Conservation (phyloP, 306 rosid species). For the Quercus rubra region DNA sequence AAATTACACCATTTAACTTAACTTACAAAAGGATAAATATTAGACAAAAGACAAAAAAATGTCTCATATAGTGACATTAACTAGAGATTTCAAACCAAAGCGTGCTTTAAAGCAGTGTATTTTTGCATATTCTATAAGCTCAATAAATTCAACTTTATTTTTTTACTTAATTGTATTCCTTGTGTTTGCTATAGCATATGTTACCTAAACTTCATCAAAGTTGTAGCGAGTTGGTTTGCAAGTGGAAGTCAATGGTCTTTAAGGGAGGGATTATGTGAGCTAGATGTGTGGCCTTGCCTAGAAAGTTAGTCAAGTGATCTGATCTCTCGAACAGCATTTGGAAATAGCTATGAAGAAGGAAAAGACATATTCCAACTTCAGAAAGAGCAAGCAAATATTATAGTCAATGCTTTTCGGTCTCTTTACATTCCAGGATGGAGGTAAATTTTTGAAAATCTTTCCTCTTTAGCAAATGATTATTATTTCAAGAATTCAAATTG, state of each 20-base stretch:
- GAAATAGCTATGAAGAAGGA: constrained; percentile 44
- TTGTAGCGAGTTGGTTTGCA: constrained; percentile 6
- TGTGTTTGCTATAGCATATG: constrained; percentile 12
- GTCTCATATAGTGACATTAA: no score
- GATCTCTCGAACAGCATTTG: constrained; percentile 45
- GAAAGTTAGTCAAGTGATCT: constrained; percentile 17
- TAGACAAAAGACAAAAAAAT: no score
- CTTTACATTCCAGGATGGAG: constrained; percentile 36
- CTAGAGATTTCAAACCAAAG: no score
- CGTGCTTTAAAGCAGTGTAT: no score
- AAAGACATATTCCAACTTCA: constrained; percentile 27
- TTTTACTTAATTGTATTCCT: no score
- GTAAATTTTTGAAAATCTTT: not conserved
- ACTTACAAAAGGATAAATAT: no score
- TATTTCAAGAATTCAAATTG: no score
- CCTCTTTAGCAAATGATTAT: no score
- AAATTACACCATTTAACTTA: no score
- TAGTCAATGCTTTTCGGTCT: not conserved
- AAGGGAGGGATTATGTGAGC: constrained; percentile 4
- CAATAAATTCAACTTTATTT: no score
- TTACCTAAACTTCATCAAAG: constrained; percentile 10
- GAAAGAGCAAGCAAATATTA: constrained; percentile 6
- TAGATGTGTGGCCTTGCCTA: constrained; percentile 24
- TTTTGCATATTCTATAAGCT: no score
- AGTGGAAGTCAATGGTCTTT: constrained; percentile 20